These are phyloP conservation scores for Fusarium verticillioides DNA, from an alignment of 2,329 filamentous ascomycete species.

Conservation along the genomic window DNA sequence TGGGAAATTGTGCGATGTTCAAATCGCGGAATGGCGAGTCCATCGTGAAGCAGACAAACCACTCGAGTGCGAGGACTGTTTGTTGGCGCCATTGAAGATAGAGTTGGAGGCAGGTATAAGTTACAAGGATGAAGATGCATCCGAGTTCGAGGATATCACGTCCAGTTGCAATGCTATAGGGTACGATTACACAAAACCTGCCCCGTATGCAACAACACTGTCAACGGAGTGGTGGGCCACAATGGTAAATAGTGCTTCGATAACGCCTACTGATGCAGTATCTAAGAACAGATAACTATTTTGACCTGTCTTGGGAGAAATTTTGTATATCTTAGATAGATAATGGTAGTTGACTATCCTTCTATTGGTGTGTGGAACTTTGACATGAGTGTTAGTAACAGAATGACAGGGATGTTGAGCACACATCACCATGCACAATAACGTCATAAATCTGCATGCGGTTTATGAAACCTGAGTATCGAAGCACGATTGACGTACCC, in stretches of 20 bases:
- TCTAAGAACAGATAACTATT: neutral
- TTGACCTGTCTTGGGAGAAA: neutral
- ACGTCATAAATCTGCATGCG: conserved; percentile 29
- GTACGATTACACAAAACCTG: neutral
- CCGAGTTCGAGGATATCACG: neutral
- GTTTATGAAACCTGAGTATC: conserved; percentile 23
- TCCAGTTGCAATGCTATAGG: neutral
- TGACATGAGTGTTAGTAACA: neutral
- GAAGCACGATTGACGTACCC: conserved; percentile 22
- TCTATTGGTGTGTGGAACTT: neutral
- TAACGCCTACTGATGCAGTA: neutral
- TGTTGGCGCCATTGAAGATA: neutral
- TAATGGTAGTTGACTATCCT: no score
- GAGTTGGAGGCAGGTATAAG: neutral
- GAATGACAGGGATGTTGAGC: conserved; percentile 9
- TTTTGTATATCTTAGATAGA: neutral
- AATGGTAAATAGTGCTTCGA: neutral
- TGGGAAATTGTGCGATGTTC: neutral
- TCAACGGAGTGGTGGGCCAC: neutral
- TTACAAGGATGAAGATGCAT: neutral
- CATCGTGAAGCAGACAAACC: neutral
- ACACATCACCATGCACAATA: conserved; percentile 25
- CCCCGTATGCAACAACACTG: neutral
- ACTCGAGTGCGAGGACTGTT: neutral
- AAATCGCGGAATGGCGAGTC: neutral